Conservation (phyloP, 306 rosid species). For the Calophaca sinica region DNA sequence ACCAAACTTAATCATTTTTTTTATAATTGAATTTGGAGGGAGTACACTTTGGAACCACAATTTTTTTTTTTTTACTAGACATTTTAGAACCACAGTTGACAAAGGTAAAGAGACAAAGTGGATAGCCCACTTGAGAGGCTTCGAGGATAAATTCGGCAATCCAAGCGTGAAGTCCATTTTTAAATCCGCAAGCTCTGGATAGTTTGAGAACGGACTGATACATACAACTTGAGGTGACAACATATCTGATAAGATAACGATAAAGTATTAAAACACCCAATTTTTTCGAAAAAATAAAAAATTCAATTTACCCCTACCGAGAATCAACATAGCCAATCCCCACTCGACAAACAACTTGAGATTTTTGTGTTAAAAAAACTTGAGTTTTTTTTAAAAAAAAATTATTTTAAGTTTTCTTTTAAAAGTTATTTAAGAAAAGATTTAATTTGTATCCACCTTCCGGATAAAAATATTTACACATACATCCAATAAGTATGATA, state of each 20-base stretch:
- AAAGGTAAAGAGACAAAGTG: neutral
- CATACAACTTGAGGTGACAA: neutral
- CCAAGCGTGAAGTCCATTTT: neutral
- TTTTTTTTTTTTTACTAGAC: too few relatives aligned
- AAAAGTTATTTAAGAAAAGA: too few relatives aligned
- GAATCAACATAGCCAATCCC: neutral
- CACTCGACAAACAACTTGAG: neutral
- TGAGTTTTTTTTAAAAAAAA: too few relatives aligned
- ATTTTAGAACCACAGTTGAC: slow-evolving; percentile 1
- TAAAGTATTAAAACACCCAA: neutral
- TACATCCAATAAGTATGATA: too few relatives aligned
- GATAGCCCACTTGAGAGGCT: neutral
- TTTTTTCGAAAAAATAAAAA: neutral
- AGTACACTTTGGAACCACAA: too few relatives aligned
- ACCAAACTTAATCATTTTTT: too few relatives aligned
- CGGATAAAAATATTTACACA: too few relatives aligned
- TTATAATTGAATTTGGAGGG: too few relatives aligned
- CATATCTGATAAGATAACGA: neutral
- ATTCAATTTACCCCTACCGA: neutral
- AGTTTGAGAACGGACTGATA: neutral
- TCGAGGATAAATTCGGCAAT: neutral
- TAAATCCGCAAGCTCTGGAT: neutral
- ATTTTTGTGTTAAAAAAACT: too few relatives aligned
- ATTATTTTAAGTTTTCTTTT: neutral
- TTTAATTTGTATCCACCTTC: too few relatives aligned